phyloP scores from a whole-genome alignment of 257 asterid species.

The Nicotiana benthamiana region DNA sequence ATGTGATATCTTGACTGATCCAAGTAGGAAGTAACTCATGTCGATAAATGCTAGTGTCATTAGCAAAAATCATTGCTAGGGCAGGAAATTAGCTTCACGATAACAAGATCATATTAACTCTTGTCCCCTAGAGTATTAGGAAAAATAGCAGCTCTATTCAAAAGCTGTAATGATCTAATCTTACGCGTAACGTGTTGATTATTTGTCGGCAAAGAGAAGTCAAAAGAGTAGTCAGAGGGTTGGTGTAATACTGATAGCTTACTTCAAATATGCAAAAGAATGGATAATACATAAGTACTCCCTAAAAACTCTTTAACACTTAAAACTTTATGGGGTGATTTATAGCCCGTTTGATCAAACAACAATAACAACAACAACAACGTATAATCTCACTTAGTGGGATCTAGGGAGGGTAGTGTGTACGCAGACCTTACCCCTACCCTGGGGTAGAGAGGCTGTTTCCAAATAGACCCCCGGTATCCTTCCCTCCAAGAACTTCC shows the following conservation, averaged over 20 bases:
- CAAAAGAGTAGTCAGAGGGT: not conserved
- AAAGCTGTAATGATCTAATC: not conserved
- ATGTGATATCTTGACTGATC: not conserved
- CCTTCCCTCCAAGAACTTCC: too few relatives aligned
- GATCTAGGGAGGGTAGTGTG: too few relatives aligned
- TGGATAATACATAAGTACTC: not conserved
- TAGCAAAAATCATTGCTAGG: not conserved
- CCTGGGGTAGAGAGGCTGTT: too few relatives aligned
- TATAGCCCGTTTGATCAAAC: too few relatives aligned
- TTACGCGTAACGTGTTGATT: not conserved
- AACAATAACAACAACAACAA: too few relatives aligned
- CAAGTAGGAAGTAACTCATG: not conserved
- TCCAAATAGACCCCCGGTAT: too few relatives aligned
- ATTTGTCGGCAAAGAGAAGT: conserved; percentile 3
- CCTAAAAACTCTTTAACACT: too few relatives aligned
- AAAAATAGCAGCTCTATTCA: not conserved
- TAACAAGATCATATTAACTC: not conserved
- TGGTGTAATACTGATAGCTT: not conserved
- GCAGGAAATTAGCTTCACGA: not conserved
- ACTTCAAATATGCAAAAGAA: not conserved
- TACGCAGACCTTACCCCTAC: too few relatives aligned
- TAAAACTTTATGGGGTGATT: too few relatives aligned
- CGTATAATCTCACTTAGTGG: too few relatives aligned
- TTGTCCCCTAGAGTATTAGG: not conserved
- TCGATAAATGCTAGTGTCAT: not conserved